These are phyloP conservation scores for Cercophora sp. DNA, from an alignment of 495 filamentous ascomycete species.

Conservation along the genomic window DNA sequence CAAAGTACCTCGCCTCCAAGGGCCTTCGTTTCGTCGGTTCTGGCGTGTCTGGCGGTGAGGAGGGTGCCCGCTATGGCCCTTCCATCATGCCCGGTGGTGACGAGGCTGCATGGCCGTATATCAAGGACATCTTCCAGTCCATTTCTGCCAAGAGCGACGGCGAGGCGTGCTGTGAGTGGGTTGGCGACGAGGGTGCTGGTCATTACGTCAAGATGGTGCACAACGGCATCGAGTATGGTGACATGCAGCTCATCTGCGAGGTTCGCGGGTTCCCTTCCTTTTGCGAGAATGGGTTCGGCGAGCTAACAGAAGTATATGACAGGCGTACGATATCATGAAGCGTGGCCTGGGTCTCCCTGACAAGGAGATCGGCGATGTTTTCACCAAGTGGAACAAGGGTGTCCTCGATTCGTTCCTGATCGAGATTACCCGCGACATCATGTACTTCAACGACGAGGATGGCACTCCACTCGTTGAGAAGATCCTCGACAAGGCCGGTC, in stretches of 20 bases:
- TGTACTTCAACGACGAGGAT: conserved; percentile 95
- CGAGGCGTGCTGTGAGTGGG: conserved; percentile 98
- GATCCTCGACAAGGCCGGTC: conserved; percentile 96
- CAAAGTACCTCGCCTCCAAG: conserved; percentile 77
- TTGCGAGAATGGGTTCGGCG: neutral
- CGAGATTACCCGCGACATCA: conserved; percentile 96
- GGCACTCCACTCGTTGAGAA: conserved; percentile 90
- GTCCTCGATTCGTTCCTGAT: conserved; percentile 99
- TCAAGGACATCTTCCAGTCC: conserved; percentile 98
- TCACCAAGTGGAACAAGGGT: conserved; percentile 96
- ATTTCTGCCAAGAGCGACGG: conserved; percentile 95
- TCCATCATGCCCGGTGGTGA: conserved; percentile 98
- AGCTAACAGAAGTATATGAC: conserved; percentile 17
- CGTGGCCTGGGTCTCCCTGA: conserved; percentile 77
- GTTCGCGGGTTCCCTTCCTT: conserved; percentile 45
- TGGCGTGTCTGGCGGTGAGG: conserved; percentile 98
- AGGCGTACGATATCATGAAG: conserved; percentile 99
- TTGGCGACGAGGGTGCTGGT: conserved; percentile 96
- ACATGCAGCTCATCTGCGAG: conserved; percentile 99
- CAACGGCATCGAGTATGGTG: conserved; percentile 99
- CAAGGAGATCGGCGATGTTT: conserved; percentile 94
- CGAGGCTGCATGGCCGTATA: conserved; percentile 95
- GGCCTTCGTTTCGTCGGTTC: conserved; percentile 93
- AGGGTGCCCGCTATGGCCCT: conserved; percentile 95
- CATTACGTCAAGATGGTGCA: conserved; percentile 99